Conservation (phyloP, 768 basidiomycete species). For the Tricholoma saponaceum region DNA sequence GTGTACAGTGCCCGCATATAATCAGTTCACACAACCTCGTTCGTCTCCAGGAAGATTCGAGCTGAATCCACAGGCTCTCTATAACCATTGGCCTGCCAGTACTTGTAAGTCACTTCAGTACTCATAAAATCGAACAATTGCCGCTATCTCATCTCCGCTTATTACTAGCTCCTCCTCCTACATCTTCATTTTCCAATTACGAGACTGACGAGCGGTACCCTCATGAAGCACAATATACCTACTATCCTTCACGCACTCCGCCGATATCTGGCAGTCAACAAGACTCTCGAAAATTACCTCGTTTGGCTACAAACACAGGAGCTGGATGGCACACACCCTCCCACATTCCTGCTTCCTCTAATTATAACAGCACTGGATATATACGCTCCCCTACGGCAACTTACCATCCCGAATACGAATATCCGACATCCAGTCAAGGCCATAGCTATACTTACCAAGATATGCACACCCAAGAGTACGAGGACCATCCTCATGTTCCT, state of each 20-base stretch:
- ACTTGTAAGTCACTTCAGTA: constrained; percentile 27
- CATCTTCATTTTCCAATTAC: constrained; percentile 45
- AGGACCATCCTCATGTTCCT: constrained; percentile 18
- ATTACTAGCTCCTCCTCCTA: constrained; percentile 42
- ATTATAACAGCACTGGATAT: constrained; percentile 26
- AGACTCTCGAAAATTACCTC: constrained; percentile 58
- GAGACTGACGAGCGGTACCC: constrained; percentile 58
- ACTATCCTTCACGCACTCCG: constrained; percentile 47
- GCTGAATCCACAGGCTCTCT: constrained; percentile 45
- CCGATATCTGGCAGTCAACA: constrained; percentile 42
- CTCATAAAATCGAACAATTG: constrained; percentile 12
- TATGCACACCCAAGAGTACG: constrained; percentile 28
- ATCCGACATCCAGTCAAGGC: constrained; percentile 33
- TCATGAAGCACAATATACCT: constrained; percentile 39
- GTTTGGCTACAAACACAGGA: constrained; percentile 41
- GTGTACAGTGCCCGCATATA: constrained; percentile 55
- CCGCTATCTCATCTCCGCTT: constrained; percentile 33
- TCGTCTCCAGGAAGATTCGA: constrained; percentile 60
- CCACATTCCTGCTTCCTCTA: constrained; percentile 22
- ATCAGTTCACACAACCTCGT: constrained; percentile 61
- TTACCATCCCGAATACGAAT: constrained; percentile 54
- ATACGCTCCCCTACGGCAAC: constrained; percentile 65
- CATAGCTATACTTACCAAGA: constrained; percentile 38
- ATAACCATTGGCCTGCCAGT: constrained; percentile 43
- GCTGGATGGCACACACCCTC: constrained; percentile 45